Base-by-base conservation (phyloP, 345 rosid species). In the Euphorbia lathyris region DNA sequence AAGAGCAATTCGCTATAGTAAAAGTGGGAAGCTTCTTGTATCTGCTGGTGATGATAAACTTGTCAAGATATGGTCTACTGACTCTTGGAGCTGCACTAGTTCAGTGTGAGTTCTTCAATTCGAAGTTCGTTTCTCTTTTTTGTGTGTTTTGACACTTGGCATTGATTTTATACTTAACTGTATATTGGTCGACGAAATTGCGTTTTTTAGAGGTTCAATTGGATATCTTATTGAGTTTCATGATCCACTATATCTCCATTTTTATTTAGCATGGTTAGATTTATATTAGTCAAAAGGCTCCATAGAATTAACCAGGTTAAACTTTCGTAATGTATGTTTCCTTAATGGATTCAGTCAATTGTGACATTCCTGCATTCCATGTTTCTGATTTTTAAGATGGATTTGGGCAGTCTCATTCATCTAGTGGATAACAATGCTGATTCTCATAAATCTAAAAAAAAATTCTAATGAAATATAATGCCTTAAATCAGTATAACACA, bases 21-120 rank as follows among this genome's bases (percentile, higher is more conserved):
- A 84, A 56, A 80, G 74, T 25, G 96, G 98, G 68, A 86, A 84
- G 83, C 86, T 90, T 26, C 83, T 96, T 56, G 90, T 85, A 19
- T 92, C 99, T 63, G 93, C 96, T 3, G 98, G 98, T 6, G 96
- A 96, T 78, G 97, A 92, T 77, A 96, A 92, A 67, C 82, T 85
- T 66, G 92, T 96, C 59, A 96, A 92, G 88, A 78, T 96, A 71
- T 92, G 98, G 98, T 89, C 93, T 58, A 57, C 88, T 1, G 83
- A 79, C 12, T 82, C 90, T 57, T 96, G 99, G 97, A 77, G n/a
- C 56, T 90, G 98, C 76, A 81, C 86, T 52, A 30, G 72, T 69
- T 77, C 95, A 0, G 84, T 86, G 98, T 90, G 79, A 81, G 92
- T 85, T 76, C 56, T 30, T 22, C 16, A 56, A 11, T 2, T 51